Evolutionary conservation across 768 basidiomycete genomes (phyloP), one percentile per base, ranked within the genome.

Genomic region (Tricholoma terreum): DNA sequence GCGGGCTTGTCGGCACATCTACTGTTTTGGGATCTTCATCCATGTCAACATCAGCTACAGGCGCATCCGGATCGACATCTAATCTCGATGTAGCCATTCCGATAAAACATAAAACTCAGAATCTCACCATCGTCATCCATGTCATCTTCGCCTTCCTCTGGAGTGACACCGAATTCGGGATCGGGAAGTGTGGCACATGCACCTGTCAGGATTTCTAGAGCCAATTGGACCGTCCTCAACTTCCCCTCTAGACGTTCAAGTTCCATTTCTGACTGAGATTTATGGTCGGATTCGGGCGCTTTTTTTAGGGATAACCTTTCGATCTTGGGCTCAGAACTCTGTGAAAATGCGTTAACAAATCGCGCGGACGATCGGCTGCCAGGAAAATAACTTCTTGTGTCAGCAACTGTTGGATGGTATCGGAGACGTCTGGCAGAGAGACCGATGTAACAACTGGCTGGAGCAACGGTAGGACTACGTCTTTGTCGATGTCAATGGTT

Each of bases 101-200:
- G 24, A 27, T 56, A 33, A 36, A 22, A 5, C 12, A n/a, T n/a
- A 6, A 27, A 14, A 1, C 38, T n/a, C 11, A 19, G 43, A 49
- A 11, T 6, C 52, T 56, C 58, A 67, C 68, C 71, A 55, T 77
- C 73, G 22, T 78, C 72, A 9, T n/a, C 66, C 71, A 31, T 31
- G 19, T 72, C 65, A 35, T 61, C 71, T 54, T 66, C 72, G 60
- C 76, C 78, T 65, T 80, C 77, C 22, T 65, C 67, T 15, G 33
- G 60, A 14, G 68, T 67, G 0, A 65, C 61, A 27, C 67, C 71
- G 43, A 77, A 73, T 54, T 86, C 84, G 15, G 88, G 84, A 63
- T 93, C 92, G 4, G 92, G 92, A 38, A 97, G 73, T 6, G 86
- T 91, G 17, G 94, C 94, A 67, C 92, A 97, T n/a, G 82, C 77